Evolutionary conservation across 345 rosid genomes (phyloP).

Genomic region (Populus simonii): DNA sequence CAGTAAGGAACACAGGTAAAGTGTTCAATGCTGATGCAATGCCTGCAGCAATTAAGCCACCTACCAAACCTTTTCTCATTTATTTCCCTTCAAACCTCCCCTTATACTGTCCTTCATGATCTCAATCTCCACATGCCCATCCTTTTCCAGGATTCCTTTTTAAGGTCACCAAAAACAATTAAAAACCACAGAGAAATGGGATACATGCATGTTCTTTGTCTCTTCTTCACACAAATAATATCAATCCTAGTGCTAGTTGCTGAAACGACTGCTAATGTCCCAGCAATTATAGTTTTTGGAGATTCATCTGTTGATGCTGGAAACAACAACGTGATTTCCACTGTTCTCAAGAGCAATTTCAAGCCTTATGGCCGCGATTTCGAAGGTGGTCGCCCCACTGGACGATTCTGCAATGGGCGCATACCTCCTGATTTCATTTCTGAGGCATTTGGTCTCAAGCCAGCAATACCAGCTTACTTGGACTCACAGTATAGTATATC

Average conservation of each 20-base stretch:
- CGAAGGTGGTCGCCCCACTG: slow-evolving; percentile 54
- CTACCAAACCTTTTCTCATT: neutral
- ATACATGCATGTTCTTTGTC: neutral
- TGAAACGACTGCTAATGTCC: slow-evolving; percentile 24
- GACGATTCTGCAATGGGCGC: slow-evolving; percentile 77
- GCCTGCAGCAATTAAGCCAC: neutral
- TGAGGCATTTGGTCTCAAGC: slow-evolving; percentile 71
- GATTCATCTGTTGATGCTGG: slow-evolving; percentile 79
- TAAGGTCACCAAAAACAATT: neutral
- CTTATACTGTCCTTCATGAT: neutral
- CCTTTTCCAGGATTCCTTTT: neutral
- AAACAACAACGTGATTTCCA: slow-evolving; percentile 73
- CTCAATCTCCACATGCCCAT: neutral
- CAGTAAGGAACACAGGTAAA: neutral
- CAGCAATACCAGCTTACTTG: slow-evolving; percentile 66
- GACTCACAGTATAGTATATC: slow-evolving; percentile 55
- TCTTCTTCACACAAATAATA: neutral
- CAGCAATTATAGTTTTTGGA: slow-evolving; percentile 70
- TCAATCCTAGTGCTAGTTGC: neutral
- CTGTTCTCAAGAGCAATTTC: slow-evolving; percentile 67
- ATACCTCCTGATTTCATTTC: slow-evolving; percentile 69
- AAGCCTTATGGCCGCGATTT: slow-evolving; percentile 78
- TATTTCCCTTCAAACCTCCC: neutral
- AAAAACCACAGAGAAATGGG: neutral
- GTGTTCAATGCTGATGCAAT: no score